Evolutionary conservation across 2,329 filamentous ascomycete genomes (phyloP).

Genomic region (Microthyrium microscopicum): DNA sequence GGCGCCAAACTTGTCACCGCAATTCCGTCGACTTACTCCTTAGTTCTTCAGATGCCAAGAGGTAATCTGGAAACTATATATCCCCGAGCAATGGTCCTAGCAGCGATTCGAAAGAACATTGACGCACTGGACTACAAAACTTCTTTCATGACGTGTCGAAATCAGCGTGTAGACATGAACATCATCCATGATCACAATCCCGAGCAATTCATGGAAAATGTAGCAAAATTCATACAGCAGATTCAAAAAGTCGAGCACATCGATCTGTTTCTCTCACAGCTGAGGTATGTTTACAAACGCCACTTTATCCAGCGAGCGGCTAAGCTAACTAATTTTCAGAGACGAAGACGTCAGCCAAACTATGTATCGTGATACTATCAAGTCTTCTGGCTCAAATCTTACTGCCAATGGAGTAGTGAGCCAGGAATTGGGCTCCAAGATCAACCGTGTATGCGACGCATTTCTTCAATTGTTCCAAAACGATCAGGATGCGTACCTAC

Average conservation of each 20-base stretch:
- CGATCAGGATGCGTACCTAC: conserved; percentile 49
- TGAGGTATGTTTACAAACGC: conserved; percentile 40
- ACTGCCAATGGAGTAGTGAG: background rate
- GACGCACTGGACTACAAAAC: conserved; percentile 64
- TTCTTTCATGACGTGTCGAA: conserved; percentile 77
- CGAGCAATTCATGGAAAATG: conserved; percentile 61
- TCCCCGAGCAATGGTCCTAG: conserved; percentile 79
- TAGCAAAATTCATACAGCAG: conserved; percentile 67
- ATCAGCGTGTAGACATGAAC: conserved; percentile 94
- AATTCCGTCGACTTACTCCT: conserved; percentile 70
- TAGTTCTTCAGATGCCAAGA: conserved; percentile 87
- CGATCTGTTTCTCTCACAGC: conserved; percentile 77
- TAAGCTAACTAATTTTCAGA: conserved; percentile 19
- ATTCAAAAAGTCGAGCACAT: conserved; percentile 67
- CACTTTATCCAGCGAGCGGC: background rate
- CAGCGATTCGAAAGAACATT: conserved; percentile 70
- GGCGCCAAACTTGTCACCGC: conserved; percentile 76
- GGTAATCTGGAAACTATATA: conserved; percentile 93
- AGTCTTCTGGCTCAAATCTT: background rate
- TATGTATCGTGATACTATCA: conserved; percentile 70
- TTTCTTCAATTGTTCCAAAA: conserved; percentile 52
- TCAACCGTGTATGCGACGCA: conserved; percentile 78
- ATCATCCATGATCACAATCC: conserved; percentile 90
- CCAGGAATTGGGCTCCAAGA: conserved; percentile 35
- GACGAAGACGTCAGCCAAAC: conserved; percentile 88